A percentile compares a stretch with the other conserved stretches of the same genome.
Conservation (phyloP, 148 eudicot genomes). For the Rhododendron kiyosumense region DNA sequence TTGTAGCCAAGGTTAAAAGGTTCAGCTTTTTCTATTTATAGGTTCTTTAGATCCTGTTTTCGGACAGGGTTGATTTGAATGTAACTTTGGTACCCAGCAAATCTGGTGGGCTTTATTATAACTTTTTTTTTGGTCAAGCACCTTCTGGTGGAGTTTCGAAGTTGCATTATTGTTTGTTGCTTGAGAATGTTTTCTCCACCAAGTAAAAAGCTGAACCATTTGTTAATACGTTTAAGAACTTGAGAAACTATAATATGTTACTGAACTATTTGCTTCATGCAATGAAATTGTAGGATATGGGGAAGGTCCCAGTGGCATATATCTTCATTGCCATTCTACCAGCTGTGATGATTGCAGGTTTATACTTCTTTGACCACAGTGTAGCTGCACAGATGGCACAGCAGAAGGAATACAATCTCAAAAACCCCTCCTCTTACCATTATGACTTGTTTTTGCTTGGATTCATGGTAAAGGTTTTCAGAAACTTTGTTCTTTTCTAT, state of each 20-base stretch:
- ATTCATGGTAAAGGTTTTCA: conserved; percentile 47
- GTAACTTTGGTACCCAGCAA: not conserved
- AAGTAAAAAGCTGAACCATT: not conserved
- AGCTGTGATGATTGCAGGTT: conserved; percentile 89
- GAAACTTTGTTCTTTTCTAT: not conserved
- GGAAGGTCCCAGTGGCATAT: conserved; percentile 53
- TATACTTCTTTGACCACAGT: conserved; percentile 91
- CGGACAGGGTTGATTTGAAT: not conserved
- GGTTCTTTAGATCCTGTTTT: too few relatives aligned
- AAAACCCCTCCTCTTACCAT: conserved; percentile 81
- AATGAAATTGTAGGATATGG: conserved; percentile 64
- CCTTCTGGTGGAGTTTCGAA: not conserved
- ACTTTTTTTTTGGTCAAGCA: not conserved
- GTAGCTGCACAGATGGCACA: conserved; percentile 96
- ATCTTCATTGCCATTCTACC: conserved; percentile 70
- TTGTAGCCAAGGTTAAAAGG: not conserved
- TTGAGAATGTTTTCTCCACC: not conserved
- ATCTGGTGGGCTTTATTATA: not conserved
- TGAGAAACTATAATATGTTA: not conserved
- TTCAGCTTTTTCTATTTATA: not conserved
- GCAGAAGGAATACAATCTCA: conserved; percentile 84
- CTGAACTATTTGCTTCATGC: not conserved
- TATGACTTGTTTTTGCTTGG: conserved; percentile 79
- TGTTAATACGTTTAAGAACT: not conserved
- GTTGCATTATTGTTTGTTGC: not conserved